These are phyloP conservation scores for Tausonia pullulans DNA, from an alignment of 1,284 basidiomycete genomes.

Conservation along the genomic window DNA sequence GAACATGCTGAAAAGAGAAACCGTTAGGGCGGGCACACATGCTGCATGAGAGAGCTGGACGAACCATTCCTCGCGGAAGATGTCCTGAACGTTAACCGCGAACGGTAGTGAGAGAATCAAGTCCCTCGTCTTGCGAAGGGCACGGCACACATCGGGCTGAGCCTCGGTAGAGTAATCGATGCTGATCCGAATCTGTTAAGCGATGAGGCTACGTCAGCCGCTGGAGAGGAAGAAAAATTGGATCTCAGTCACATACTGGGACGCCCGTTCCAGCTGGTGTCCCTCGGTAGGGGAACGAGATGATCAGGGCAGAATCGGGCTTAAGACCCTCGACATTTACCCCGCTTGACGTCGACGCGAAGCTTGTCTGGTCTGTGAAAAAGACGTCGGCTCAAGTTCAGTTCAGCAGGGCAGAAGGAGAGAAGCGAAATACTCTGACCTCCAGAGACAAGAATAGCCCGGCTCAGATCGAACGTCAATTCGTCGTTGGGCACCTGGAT, in stretches of 20 bases:
- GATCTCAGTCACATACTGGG: background rate
- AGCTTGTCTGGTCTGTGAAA: slow-evolving; percentile 1
- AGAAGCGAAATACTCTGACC: slow-evolving; percentile 1
- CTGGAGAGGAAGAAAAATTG: background rate
- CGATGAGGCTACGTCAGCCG: background rate
- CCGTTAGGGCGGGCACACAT: background rate
- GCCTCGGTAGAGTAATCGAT: slow-evolving; percentile 15
- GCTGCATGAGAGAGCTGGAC: slow-evolving; percentile 2
- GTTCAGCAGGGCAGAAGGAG: background rate
- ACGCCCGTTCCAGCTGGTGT: slow-evolving; percentile 6
- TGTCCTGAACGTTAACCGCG: slow-evolving; percentile 38
- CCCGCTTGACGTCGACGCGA: background rate
- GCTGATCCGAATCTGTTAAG: slow-evolving; percentile 10
- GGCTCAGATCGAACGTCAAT: background rate
- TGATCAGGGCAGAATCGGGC: slow-evolving; percentile 1
- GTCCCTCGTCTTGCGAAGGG: slow-evolving; percentile 8
- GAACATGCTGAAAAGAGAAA: slow-evolving; percentile 25
- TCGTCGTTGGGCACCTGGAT: slow-evolving; percentile 9
- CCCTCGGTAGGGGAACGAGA: slow-evolving; percentile 15
- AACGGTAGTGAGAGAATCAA: slow-evolving; percentile 32
- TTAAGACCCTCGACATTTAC: background rate
- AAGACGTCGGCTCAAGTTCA: background rate
- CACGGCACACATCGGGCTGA: slow-evolving; percentile 1
- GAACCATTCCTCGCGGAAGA: slow-evolving; percentile 34
- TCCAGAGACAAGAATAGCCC: slow-evolving; percentile 3